Conservation (phyloP, 1,284 basidiomycete genomes). For the Porphyrellus sp. region DNA sequence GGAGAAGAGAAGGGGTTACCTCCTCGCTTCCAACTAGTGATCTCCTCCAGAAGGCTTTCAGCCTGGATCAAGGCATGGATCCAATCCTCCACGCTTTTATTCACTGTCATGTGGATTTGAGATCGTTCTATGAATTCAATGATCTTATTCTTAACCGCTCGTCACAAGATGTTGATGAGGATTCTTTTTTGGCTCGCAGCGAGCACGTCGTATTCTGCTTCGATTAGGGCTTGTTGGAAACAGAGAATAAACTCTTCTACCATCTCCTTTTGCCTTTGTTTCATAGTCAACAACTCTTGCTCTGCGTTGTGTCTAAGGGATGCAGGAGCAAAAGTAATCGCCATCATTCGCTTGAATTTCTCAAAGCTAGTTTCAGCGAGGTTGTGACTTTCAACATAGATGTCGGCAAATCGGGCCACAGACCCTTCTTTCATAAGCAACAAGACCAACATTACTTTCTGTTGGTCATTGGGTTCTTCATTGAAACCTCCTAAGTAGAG, state of each 20-base stretch:
- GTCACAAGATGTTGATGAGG: too few relatives aligned
- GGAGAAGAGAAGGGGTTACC: too few relatives aligned
- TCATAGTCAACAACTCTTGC: not conserved
- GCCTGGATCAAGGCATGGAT: too few relatives aligned
- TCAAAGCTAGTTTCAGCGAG: not conserved
- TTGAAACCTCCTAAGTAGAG: not conserved
- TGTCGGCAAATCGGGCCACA: not conserved
- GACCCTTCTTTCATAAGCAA: not conserved
- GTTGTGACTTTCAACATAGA: not conserved
- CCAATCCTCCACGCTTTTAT: too few relatives aligned
- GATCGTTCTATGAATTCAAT: not conserved
- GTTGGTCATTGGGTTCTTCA: not conserved
- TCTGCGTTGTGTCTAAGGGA: not conserved
- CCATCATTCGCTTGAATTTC: not conserved
- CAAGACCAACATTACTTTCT: not conserved
- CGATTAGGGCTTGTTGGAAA: too few relatives aligned
- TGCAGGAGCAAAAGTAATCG: not conserved
- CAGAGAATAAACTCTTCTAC: not conserved
- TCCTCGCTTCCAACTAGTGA: too few relatives aligned
- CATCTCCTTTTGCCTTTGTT: not conserved
- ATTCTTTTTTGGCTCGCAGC: too few relatives aligned
- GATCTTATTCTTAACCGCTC: too few relatives aligned
- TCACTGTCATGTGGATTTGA: not conserved
- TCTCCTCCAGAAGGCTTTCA: too few relatives aligned
- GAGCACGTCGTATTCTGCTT: too few relatives aligned